These are phyloP conservation scores for Fusarium irregulare DNA, from an alignment of 2,329 filamentous ascomycete species.

Conservation along the genomic window DNA sequence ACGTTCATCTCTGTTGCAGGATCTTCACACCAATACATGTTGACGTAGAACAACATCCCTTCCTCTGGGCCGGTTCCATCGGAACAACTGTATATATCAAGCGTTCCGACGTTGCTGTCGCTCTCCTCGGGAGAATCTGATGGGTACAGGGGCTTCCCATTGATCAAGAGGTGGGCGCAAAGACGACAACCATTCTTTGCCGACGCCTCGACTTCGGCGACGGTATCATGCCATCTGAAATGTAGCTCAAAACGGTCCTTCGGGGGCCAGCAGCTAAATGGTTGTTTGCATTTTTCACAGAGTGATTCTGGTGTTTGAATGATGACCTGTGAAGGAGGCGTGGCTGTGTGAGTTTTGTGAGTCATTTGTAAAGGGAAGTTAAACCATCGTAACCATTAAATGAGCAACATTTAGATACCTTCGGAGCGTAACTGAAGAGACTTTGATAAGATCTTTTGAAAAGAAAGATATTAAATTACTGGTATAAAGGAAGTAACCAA, in stretches of 20 bases:
- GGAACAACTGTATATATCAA: neutral
- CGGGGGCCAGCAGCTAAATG: neutral
- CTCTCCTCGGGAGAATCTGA: neutral
- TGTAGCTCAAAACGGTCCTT: too few species aligned
- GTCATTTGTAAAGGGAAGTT: neutral
- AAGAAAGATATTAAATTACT: too few species aligned
- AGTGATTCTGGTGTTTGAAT: neutral
- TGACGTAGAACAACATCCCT: neutral
- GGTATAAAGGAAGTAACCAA: too few species aligned
- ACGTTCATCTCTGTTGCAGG: neutral
- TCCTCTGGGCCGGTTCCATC: neutral
- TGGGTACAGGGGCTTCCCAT: neutral
- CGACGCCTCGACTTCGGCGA: neutral
- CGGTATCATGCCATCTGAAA: neutral
- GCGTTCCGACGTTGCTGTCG: neutral
- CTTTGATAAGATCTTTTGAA: accelerated
- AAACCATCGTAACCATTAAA: neutral
- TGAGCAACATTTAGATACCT: too few species aligned
- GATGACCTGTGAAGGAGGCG: neutral
- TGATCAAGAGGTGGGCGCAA: neutral
- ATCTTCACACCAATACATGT: neutral
- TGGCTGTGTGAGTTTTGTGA: neutral
- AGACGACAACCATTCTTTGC: neutral
- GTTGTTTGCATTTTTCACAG: neutral
- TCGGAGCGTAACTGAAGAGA: too few species aligned